A percentile compares a stretch with the other conserved stretches of the same genome.
phyloP scores from a whole-genome alignment of 2,329 filamentous ascomycete genomes.

The Didymella exigua region DNA sequence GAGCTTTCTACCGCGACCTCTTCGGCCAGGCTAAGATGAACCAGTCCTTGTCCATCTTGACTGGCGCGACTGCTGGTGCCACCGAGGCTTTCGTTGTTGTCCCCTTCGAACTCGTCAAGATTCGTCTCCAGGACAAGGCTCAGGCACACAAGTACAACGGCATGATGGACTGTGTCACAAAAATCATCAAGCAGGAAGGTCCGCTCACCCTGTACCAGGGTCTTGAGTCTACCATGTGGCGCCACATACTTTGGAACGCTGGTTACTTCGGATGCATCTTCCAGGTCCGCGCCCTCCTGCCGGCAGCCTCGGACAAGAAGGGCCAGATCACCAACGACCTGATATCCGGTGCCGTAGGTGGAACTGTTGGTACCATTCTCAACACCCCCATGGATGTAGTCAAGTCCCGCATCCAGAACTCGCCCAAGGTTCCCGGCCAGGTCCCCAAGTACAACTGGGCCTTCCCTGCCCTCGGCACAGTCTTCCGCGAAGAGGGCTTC shows the following conservation, averaged over 20 bases:
- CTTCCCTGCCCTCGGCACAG: conserved; percentile 81
- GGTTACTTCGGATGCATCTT: conserved; percentile 99
- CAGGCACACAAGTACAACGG: conserved; percentile 87
- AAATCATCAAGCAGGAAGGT: conserved; percentile 85
- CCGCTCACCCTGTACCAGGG: conserved; percentile 92
- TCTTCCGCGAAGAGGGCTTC: conserved; percentile 93
- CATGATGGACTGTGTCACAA: conserved; percentile 77
- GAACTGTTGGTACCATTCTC: conserved; percentile 85
- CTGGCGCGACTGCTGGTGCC: conserved; percentile 90
- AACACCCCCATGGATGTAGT: conserved; percentile 98
- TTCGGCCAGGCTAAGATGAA: conserved; percentile 89
- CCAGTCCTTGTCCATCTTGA: conserved; percentile 88
- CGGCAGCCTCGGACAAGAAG: conserved; percentile 78
- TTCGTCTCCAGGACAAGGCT: conserved; percentile 93
- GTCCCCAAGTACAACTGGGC: conserved; percentile 99
- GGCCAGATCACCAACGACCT: conserved; percentile 86
- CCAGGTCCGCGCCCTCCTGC: conserved; percentile 87
- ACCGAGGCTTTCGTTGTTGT: conserved; percentile 97
- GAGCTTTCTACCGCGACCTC: conserved; percentile 84
- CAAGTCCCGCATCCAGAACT: conserved; percentile 98
- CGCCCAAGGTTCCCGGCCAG: conserved; percentile 77
- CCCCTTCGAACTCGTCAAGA: conserved; percentile 98
- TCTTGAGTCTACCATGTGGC: conserved; percentile 94
- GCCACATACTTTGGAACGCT: conserved; percentile 91
- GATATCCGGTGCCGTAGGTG: conserved; percentile 83